A percentile compares a stretch with the other conserved stretches of the same genome.
Evolutionary conservation across 805 yeast species (phyloP).

Genomic region (Saturnispora sekii): DNA sequence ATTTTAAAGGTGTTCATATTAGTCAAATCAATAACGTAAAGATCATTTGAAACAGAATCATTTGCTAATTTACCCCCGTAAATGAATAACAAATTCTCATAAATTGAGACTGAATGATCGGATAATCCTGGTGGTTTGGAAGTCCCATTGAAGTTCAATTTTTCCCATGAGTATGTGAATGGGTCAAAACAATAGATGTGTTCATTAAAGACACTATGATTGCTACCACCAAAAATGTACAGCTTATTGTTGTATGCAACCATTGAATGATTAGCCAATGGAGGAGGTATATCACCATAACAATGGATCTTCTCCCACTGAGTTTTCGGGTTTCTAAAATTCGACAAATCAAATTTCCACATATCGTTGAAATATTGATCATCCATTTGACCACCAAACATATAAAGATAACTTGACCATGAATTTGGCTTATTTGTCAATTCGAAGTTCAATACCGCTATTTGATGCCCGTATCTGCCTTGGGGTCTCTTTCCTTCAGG

Average conservation of each 20-base stretch:
- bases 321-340: slow-evolving; percentile 74
- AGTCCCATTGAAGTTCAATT: slow-evolving; percentile 56
- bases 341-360: slow-evolving; percentile 76
- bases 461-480: slow-evolving; percentile 92
- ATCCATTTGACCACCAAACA: slow-evolving; percentile 91
- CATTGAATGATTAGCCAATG: slow-evolving; percentile 87
- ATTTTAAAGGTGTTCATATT: slow-evolving; percentile 58
- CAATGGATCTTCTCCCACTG: slow-evolving; percentile 73
- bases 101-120: slow-evolving; percentile 81
- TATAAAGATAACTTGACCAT: slow-evolving; percentile 47
- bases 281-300: slow-evolving; percentile 46
- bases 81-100: slow-evolving; percentile 68
- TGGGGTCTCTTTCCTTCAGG: slow-evolving; percentile 70
- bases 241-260: slow-evolving; percentile 66
- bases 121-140: slow-evolving; percentile 71
- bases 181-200: slow-evolving; percentile 82
- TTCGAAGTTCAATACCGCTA: slow-evolving; percentile 62
- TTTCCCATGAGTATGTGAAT: slow-evolving; percentile 54
- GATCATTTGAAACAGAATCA: slow-evolving; percentile 57
- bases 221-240: slow-evolving; percentile 85
- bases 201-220: slow-evolving; percentile 57
- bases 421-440: slow-evolving; percentile 30
- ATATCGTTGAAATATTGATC: slow-evolving; percentile 77
- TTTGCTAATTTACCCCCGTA: slow-evolving; percentile 81
- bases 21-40: slow-evolving; percentile 68